Evolutionary conservation across 441 rosid species (phyloP), one percentile per base, ranked within the genome.

Genomic region (Rhodomyrtus psidioides): DNA sequence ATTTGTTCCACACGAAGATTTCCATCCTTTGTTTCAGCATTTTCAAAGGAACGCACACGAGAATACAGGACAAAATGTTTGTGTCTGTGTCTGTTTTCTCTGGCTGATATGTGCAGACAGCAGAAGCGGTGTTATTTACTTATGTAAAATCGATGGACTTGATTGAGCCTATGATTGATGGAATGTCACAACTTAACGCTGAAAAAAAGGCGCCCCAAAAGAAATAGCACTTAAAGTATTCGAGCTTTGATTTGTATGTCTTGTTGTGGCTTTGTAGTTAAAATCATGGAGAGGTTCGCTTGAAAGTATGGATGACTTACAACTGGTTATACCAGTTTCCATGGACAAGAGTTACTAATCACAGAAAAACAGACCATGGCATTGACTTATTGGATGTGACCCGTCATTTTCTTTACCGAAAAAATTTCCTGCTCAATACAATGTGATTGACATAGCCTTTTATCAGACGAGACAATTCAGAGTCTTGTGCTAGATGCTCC

Each of bases 381-480:
- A 42, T 74, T 74, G 51, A 74, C 44, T 19, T 39, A 12, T 39
- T 24, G 17, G 16, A 39, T 23, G 51, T 21, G 81, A 30, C 3
- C 0, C 26, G 4, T 74, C 81, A 74, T 74, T 74, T 74, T 70
- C 81, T 39, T 70, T 51, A 70, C 39, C 9, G 14, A 21, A 70
- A 70, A 23, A 21, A 12, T 23, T 39, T 42, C 27, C 51, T 39
- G 51, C 51, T 39, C 17, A 12, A 44, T 74, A 6, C 27, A 42
- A 74, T 74, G 51, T 23, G 51, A 74, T 74, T 42, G 27, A 23
- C 16, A 42, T 74, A 49, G 53, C 26, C 24, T 34, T 34, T 89
- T 44, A 44, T 26, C 89, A 97, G 98, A 97, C 83, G 91, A 92
- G 79, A 92, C 91, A 8, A 94, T 96, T 84, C 96, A 95, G 91